Evolutionary conservation across 176 grass and related monocot species (phyloP), one percentile per base, ranked within the genome.

Genomic region (Otatea glauca): DNA sequence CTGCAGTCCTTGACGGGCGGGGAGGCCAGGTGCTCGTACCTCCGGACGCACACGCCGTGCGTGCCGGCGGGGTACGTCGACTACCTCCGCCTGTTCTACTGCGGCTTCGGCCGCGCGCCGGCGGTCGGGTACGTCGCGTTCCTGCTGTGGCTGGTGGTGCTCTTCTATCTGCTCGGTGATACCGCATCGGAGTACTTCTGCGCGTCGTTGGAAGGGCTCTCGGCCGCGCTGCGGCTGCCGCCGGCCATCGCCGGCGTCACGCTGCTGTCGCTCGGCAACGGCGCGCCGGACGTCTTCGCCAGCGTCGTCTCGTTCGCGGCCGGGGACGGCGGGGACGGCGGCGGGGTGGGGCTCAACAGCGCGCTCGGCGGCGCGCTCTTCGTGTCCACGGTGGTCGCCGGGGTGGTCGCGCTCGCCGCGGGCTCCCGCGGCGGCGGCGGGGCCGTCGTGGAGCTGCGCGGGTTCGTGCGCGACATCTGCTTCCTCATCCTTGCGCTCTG

Each of bases 111-210:
- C 12, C 18, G 43, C 32, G 50, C 75, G 0, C 83, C 85, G 10
- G 35, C 90, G 11, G 72, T 81, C 7, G 89, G 87, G 5, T 93
- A 77, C 87, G 55, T 73, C 0, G 71, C 89, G 6, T 87, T 82
- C 61, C 16, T 81, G 0, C 89, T 95, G 39, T 98, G 91, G 91
- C 96, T 98, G 0, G 7, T 82, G 0, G 39, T 90, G 13, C 89
- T 98, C 56, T 98, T 98, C 85, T 98, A 98, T 88, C 80, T 98
- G 4, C 93, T 98, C 4, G 93, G 93, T 32, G 91, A 92, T 86
- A 98, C 96, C 1, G 91, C 93, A 5, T 95, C 93, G 18, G 78
- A 88, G 49, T 98, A 93, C 91, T 98, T 98, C 66, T 98, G 96
- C 83, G 90, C 89, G 0, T 95, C 96, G 2, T 83, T 98, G 0